Base-by-base conservation (phyloP, 257 asterid species). In the Ballota nigra region DNA sequence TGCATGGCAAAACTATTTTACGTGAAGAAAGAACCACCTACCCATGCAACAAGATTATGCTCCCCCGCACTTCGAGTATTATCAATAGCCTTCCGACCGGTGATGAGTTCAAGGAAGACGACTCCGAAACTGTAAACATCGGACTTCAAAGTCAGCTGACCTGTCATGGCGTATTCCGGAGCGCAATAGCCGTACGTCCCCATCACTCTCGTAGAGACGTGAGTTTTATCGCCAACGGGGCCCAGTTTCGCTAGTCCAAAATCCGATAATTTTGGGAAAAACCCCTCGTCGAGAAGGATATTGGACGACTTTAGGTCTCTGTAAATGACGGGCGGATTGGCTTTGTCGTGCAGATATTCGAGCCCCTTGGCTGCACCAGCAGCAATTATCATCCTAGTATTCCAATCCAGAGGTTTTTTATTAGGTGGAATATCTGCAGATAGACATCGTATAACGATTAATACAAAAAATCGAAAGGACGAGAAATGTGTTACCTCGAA, bases 101-200 rank as follows among this genome's bases (percentile, higher is more conserved):
- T 94, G 66, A 94, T 94, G 79, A 94, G 84, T 77, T 94, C 98
- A 23, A 94, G 96, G 74, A 94, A 91, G 80, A 94, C 98, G 11
- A 94, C 98, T 49, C 98, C 97, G n/a, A 94, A 94, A 68, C 98
- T 94, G 82, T 91, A 94, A 60, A 94, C 98, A 41, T 94, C 98
- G 8, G 98, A 94, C 75, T 94, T 94, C 82, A 91, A 78, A 23
- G 98, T 94, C 75, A 94, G 97, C 59, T 94, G 98, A 57, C 98
- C 98, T 24, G 98, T 94, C 98, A 94, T 94, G 49, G 98, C 98
- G 63, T 93, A 93, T 80, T 93, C 98, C 0, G 98, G 98, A 65
- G 98, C 98, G 80, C 98, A 93, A 71, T 93, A 93, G 70, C 98
- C 98, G 13, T 93, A 93, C 15, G 98, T 93, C 58, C 98, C 98